Conservation (phyloP, 139 green algal genomes). For the Spirogloea muscicola region DNA sequence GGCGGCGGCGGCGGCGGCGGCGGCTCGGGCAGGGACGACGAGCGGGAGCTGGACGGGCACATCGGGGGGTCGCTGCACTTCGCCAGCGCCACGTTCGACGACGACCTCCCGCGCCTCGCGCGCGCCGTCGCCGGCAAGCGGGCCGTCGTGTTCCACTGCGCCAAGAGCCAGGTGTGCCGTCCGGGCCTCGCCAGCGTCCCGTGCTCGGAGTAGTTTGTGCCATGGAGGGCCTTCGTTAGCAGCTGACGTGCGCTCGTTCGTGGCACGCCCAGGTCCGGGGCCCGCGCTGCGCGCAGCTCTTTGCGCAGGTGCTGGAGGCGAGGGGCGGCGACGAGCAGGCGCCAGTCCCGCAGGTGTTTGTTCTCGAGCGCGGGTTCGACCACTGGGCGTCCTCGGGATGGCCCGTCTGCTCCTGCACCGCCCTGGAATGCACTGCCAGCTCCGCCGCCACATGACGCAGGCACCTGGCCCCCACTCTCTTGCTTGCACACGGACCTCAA, state of each 20-base stretch:
- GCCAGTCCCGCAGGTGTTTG: neutral
- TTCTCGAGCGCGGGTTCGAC: slow-evolving; percentile 5
- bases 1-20: too few species aligned
- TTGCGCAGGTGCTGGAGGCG: neutral
- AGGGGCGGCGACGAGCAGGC: neutral
- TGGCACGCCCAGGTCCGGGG: slow-evolving; percentile 11
- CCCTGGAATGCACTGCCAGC: too few species aligned
- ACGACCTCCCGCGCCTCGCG: neutral
- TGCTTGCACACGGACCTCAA: too few species aligned
- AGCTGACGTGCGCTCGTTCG: too few species aligned
- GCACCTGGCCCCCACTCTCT: too few species aligned
- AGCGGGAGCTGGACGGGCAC: slow-evolving; percentile 3
- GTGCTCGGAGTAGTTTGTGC: too few species aligned
- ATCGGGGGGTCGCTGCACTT: slow-evolving; percentile 9
- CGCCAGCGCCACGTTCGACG: neutral
- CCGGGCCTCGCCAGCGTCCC: neutral
- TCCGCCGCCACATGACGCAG: too few species aligned
- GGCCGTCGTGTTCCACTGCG: slow-evolving; percentile 14
- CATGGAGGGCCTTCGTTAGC: too few species aligned
- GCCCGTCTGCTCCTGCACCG: too few species aligned
- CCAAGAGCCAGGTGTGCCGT: slow-evolving; percentile 11
- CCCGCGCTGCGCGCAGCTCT: neutral
- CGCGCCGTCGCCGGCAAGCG: neutral
- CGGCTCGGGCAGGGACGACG: slow-evolving; percentile 7
- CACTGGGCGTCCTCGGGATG: too few species aligned